These are phyloP conservation scores for Auricularia heimuer DNA, from an alignment of 768 basidiomycete species.

Conservation along the genomic window DNA sequence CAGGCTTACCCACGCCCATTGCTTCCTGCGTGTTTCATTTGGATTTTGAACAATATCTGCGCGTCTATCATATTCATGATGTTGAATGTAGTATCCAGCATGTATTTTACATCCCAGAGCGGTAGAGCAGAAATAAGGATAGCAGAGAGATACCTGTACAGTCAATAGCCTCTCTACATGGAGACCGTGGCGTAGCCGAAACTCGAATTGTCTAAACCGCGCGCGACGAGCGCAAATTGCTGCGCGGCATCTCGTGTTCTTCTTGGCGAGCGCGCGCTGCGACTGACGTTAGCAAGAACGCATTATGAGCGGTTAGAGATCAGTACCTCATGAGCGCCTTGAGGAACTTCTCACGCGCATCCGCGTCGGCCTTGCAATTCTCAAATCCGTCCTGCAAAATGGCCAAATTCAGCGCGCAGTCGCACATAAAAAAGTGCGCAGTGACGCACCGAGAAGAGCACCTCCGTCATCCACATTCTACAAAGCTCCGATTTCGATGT, in stretches of 20 bases:
- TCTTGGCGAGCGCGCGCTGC: constrained; percentile 61
- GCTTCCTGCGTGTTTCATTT: too few species aligned
- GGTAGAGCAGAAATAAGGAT: background rate
- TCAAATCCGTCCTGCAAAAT: constrained; percentile 56
- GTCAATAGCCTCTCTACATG: constrained; percentile 26
- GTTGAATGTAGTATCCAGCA: too few species aligned
- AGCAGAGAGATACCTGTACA: background rate
- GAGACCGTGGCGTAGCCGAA: constrained; percentile 73
- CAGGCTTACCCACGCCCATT: too few species aligned
- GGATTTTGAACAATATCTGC: too few species aligned
- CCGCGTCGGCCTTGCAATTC: constrained; percentile 57
- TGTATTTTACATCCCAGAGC: too few species aligned
- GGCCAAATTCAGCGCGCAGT: too few species aligned
- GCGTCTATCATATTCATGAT: too few species aligned
- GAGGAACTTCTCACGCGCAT: constrained; percentile 71
- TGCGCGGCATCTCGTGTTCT: constrained; percentile 74
- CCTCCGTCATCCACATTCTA: constrained; percentile 61
- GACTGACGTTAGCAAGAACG: constrained; percentile 11
- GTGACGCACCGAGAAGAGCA: constrained; percentile 49
- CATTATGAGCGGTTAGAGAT: too few species aligned
- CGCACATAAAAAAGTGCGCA: too few species aligned
- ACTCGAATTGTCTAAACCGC: constrained; percentile 75
- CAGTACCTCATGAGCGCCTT: constrained; percentile 56
- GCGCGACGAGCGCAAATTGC: constrained; percentile 75
- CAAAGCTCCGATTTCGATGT: constrained; percentile 45